These are phyloP conservation scores for Austroboletus eburneus DNA, from an alignment of 768 basidiomycete species.

Conservation along the genomic window DNA sequence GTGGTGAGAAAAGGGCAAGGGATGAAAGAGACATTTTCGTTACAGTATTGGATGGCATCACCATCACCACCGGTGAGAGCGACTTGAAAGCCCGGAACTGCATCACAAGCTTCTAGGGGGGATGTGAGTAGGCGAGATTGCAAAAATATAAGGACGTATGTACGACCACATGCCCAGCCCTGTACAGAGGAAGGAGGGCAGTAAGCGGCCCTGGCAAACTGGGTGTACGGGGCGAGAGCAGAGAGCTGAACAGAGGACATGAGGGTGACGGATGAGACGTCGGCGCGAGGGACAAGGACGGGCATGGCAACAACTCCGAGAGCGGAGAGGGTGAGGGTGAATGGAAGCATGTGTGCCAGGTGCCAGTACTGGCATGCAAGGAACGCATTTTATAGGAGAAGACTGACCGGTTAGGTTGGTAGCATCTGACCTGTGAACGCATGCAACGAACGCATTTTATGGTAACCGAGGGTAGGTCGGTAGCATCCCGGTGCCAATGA, in stretches of 20 bases:
- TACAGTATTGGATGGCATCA: constrained; percentile 45
- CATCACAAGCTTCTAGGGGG: constrained; percentile 31
- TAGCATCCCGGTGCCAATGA: too few species aligned
- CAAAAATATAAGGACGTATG: neutral
- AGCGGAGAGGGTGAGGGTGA: neutral
- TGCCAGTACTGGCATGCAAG: neutral
- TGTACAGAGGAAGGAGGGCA: constrained; percentile 37
- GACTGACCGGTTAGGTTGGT: too few species aligned
- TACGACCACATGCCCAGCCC: constrained; percentile 45
- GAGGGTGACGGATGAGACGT: constrained; percentile 11
- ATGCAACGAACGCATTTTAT: too few species aligned
- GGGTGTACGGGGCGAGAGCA: constrained; percentile 42
- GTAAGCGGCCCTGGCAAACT: constrained; percentile 56
- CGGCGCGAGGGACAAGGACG: neutral
- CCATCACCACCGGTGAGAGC: constrained; percentile 49
- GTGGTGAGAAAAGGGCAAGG: neutral
- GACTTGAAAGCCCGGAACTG: constrained; percentile 36
- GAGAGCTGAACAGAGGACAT: constrained; percentile 32
- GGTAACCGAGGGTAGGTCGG: too few species aligned
- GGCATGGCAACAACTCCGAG: constrained; percentile 5
- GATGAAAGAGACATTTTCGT: constrained; percentile 3
- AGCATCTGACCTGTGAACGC: neutral
- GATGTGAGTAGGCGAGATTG: neutral
- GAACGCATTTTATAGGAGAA: too few species aligned
- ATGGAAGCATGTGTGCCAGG: neutral